A percentile compares a stretch with the other conserved stretches of the same genome.
These are phyloP conservation scores for Colletotrichum nymphaeae DNA, from an alignment of 2,329 filamentous ascomycete genomes.

Conservation along the genomic window DNA sequence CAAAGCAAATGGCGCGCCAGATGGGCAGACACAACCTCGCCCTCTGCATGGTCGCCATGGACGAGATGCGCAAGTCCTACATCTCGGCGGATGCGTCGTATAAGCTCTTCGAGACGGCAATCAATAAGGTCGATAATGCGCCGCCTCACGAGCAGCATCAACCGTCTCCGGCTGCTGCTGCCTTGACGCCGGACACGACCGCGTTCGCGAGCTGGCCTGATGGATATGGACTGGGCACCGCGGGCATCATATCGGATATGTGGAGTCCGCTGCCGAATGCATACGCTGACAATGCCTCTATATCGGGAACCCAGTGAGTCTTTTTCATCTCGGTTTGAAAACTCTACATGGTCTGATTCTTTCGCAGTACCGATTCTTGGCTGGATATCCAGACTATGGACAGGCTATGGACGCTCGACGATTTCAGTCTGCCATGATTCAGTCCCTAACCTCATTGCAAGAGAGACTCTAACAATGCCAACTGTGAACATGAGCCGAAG, in stretches of 20 bases:
- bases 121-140: conserved; percentile 18
- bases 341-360: not conserved
- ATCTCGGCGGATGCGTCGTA: conserved; percentile 25
- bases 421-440: not conserved
- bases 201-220: conserved; percentile 9
- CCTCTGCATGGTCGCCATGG: conserved; percentile 29
- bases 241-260: conserved; percentile 19
- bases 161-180: not conserved
- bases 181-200: not conserved
- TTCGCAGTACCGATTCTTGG: conserved; percentile 17
- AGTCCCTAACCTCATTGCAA: not conserved
- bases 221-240: conserved; percentile 5
- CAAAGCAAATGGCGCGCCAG: conserved; percentile 27
- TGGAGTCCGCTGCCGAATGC: conserved; percentile 17
- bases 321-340: too few species aligned
- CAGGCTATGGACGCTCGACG: conserved; percentile 7
- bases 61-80: conserved; percentile 28
- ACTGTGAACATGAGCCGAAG: too few species aligned
- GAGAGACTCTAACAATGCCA: too few species aligned
- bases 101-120: conserved; percentile 25
- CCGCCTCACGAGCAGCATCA: conserved; percentile 2
- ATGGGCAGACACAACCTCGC: conserved; percentile 30
- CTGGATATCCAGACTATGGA: conserved; percentile 23
- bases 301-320: conserved; percentile 23
- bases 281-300: not conserved